These are phyloP conservation scores for Mentha longifolia DNA, from an alignment of 257 asterid genomes.

Conservation along the genomic window DNA sequence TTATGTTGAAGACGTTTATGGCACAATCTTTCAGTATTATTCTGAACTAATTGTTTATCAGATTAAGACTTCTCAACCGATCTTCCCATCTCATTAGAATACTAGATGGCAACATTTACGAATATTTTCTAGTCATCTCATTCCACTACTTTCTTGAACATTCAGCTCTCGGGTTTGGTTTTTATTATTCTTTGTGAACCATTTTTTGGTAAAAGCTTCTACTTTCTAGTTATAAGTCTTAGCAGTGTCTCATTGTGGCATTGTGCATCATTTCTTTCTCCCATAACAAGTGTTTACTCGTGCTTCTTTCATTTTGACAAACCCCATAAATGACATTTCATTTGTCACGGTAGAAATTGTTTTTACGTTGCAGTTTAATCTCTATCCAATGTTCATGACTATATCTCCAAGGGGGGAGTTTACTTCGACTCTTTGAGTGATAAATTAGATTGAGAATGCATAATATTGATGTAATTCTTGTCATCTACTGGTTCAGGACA, in stretches of 20 bases:
- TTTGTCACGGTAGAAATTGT: background rate
- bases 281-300: background rate
- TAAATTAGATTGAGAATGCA: too few relatives aligned
- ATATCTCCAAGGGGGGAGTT: too few relatives aligned
- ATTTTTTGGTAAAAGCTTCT: background rate
- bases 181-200: background rate
- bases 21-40: background rate
- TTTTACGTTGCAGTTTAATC: background rate
- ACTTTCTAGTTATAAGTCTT: background rate
- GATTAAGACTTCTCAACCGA: background rate
- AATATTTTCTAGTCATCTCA: background rate
- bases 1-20: slow-evolving; percentile 6
- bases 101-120: background rate
- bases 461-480: background rate
- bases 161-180: background rate
- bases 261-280: background rate
- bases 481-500: slow-evolving; percentile 55
- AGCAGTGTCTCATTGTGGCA: background rate
- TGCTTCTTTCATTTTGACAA: background rate
- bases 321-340: background rate
- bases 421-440: too few relatives aligned
- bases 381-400: background rate
- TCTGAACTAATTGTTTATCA: background rate
- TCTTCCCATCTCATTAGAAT: background rate
- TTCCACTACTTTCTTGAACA: slow-evolving; percentile 9